Evolutionary conservation across 1,284 basidiomycete species (phyloP), one percentile per base, ranked within the genome.

Genomic region (Irpex lacteus): DNA sequence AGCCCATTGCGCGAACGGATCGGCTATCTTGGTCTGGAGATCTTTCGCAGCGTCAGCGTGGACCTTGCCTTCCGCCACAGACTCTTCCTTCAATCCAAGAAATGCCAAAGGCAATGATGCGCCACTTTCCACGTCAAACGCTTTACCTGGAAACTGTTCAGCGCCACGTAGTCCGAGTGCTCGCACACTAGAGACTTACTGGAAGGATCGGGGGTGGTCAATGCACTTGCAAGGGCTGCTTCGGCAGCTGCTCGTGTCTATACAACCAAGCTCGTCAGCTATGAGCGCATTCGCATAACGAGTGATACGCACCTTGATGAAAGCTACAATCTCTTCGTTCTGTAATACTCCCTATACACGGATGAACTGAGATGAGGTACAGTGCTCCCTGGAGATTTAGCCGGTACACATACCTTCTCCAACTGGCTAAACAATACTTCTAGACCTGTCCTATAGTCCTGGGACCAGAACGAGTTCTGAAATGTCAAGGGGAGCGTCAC

Each of bases 381-480:
- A n/a, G 61, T 54, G 65, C 49, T 60, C 58, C 37, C 44, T n/a
- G 44, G 5, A 6, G 50, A n/a, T 15, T 7, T 54, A 60, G 19
- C 36, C 18, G 61, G 38, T 6, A 49, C 19, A 71, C 81, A 62
- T 69, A 90, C 92, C 82, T 93, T 89, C 71, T 94, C 89, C 40
- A 95, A 85, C 76, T 93, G 91, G 57, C 74, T 77, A 74, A 88
- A 94, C 21, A 95, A 77, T 19, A 91, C 85, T 68, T 95, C 88
- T 32, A 96, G 82, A 38, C 94, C 94, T 64, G 80, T 85, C 49
- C 92, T 83, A 73, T 94, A 95, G 78, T 95, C 93, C 74, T 93
- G 89, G 7, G 94, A 86, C 94, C 94, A 96, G 81, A 96, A 96
- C 44, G 93, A 95, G 77, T 96, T 96, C 67, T 84, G 86, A 75